Evolutionary conservation across 2,329 filamentous ascomycete genomes (phyloP), one percentile per base, ranked within the genome.

Genomic region (Calonectria naviculata): DNA sequence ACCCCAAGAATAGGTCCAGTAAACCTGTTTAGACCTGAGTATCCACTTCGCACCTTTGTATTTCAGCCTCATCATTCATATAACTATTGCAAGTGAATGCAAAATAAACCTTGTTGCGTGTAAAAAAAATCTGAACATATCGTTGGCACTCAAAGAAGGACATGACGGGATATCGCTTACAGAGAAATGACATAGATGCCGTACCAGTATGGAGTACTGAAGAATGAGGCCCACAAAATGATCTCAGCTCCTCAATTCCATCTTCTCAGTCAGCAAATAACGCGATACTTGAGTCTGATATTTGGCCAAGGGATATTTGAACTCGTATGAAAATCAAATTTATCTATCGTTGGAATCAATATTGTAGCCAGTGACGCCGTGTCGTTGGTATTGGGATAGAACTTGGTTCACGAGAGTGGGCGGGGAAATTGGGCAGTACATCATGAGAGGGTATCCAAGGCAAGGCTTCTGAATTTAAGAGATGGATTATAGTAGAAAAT

Each of bases 41-140:
- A 68, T 70, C 75, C 74, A 77, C 73, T 73, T 65, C 31, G 38
- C 69, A 73, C 75, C 44, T 73, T 72, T 69, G 42, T 24, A 28
- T 36, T 71, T 73, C 63, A 77, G 74, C 73, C 72, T 77, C 75
- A 36, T 46, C 5, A 15, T 17, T 29, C 56, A 21, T n/a, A n/a
- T n/a, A 29, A 36, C 38, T 13, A 9, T 24, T 9, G 21, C 5
- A 5, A 19, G 15, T 13, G 13, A 6, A 36, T 9, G 31, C 15
- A 21, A 8, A 58, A 38, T 3, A 9, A 38, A 26, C 2, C 13
- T 5, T 19, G 21, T 17, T 17, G 12, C 8, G 31, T 12, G n/a
- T n/a, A n/a, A 36, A 17, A 4, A 12, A 58, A 38, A 24, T 10
- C 21, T 5, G 24, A 26, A 10, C 36, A n/a, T 6, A 24, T n/a